Base-by-base conservation (phyloP, 202 grass and related monocot genomes). In the Zoysia matrella region DNA sequence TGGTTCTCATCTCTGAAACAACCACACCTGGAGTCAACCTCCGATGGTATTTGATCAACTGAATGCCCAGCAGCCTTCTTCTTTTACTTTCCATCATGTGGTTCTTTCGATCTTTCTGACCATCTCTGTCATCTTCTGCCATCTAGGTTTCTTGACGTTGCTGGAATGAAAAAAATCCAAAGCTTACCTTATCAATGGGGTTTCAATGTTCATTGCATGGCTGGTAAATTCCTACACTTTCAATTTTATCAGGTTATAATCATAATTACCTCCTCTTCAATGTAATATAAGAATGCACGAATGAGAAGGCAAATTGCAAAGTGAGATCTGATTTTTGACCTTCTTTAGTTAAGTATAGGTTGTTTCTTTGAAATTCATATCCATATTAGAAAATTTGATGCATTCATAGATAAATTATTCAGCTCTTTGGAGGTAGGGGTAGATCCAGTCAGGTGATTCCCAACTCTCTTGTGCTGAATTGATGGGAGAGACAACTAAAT, bases 11-110 rank as follows among this genome's bases (percentile, higher is more conserved):
- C 39, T 99, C 96, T 81, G 96, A 99, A 92, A 83, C 81, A 74
- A 99, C 96, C n/a, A 99, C 96, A 45, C 96, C 96, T 78, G 96
- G 88, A 83, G 91, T 99, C 74, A 99, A 99, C 82, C 85, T 99
- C 52, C 86, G 96, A 89, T 99, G 96, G 96, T 99, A 94, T 85
- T 86, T 87, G 11, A 65, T 73, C 64, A 78, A 77, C 62, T 82
- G 22, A 73, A 69, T 67, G 14, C 57, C 53, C 75, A 39, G n/a
- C 47, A 50, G 2, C 52, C 9, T 22, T 68, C 46, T 80, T 76
- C 47, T 67, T 11, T 64, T 39, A 64, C 9, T 5, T 41, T 41
- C 43, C 30, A 13, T 60, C 30, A 48, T 56, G 16, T 64, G 0
- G 2, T 81, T 83, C 63, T 75, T 72, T 83, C 11, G 36, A 76